Base-by-base conservation (phyloP, 2,329 filamentous ascomycete genomes). In the Paecilomyces variotii region DNA sequence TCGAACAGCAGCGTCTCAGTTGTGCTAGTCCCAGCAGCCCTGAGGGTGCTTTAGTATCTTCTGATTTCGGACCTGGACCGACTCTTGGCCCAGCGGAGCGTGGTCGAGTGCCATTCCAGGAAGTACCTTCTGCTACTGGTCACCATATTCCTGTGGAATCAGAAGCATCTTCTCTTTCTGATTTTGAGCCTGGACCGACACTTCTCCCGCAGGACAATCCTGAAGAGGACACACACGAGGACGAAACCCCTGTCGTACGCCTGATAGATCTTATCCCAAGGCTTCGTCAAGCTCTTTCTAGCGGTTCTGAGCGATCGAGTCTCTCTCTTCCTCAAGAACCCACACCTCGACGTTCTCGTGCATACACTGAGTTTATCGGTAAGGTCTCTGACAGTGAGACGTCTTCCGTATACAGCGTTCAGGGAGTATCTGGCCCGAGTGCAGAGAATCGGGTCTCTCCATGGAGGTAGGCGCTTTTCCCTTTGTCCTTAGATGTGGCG, bases 321-420 rank as follows among this genome's bases (percentile, higher is more conserved):
- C n/a, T 26, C 10, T 52, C 50, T n/a, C 24, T 3, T 26, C 12
- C 24, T n/a, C 50, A 52, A 28, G 50, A 52, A 4, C 24, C 24
- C 6, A 24, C 24, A 9, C 24, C 50, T 5, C 19, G 24, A 26
- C 50, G 50, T 26, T 7, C 50, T 5, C 50, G 50, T 52, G 50
- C 50, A 5, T 55, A 55, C 19, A 55, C 54, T 45, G 54, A 55
- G 28, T n/a, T 55, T 26, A 55, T 45, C 19, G 54, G 54, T 39
- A 34, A 28, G 5, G 3, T 24, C 26, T 52, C 24, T 52, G 24
- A 26, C 50, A 52, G 50, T 45, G n/a, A 45, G 5, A 45, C 39
- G 2, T 45, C 39, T 19, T 45, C 39, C 14, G 19, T 45, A 24
- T 45, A n/a, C 19, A 27, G 24, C 25, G 27, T 26, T 10, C 50